Percentiles rank a stretch among this genome's conserved stretches.
phyloP scores from a whole-genome alignment of 768 basidiomycete species.

The Leccinum uliginosum region DNA sequence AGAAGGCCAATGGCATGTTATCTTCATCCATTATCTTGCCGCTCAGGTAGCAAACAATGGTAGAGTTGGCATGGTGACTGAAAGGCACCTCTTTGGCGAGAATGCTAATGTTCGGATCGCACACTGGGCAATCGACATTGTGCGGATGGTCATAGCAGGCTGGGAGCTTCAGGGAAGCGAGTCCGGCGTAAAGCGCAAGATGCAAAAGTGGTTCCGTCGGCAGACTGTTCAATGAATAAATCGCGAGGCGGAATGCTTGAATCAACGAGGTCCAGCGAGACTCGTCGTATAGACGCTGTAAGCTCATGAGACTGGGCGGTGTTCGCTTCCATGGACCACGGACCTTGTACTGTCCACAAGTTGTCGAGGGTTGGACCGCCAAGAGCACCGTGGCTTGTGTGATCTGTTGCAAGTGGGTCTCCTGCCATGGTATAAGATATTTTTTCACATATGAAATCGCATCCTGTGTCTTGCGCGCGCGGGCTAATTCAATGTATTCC shows the following conservation, averaged over 20 bases:
- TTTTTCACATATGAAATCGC: slow-evolving; percentile 86
- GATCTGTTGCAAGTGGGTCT: slow-evolving; percentile 76
- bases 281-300: slow-evolving; percentile 77
- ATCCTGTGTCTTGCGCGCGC: slow-evolving; percentile 57
- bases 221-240: slow-evolving; percentile 82
- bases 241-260: slow-evolving; percentile 76
- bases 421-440: slow-evolving; percentile 76
- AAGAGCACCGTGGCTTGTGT: slow-evolving; percentile 72
- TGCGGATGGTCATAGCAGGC: slow-evolving; percentile 68
- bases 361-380: slow-evolving; percentile 67
- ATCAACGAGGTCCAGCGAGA: slow-evolving; percentile 74
- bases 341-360: slow-evolving; percentile 79
- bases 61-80: slow-evolving; percentile 93
- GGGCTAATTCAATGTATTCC: slow-evolving; percentile 90
- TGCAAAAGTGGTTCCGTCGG: slow-evolving; percentile 85
- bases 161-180: slow-evolving; percentile 86
- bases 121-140: slow-evolving; percentile 90
- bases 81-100: slow-evolving; percentile 85
- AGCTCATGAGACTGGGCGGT: slow-evolving; percentile 9
- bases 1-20: slow-evolving; percentile 89
- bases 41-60: slow-evolving; percentile 87
- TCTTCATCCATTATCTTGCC: slow-evolving; percentile 95
- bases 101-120: slow-evolving; percentile 69
- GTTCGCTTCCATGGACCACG: slow-evolving; percentile 13
- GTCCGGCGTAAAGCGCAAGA: slow-evolving; percentile 85